A percentile compares a stretch with the other conserved stretches of the same genome.
Evolutionary conservation across 116 monocot genomes (phyloP).

Genomic region (Trichopus zeylanicus): DNA sequence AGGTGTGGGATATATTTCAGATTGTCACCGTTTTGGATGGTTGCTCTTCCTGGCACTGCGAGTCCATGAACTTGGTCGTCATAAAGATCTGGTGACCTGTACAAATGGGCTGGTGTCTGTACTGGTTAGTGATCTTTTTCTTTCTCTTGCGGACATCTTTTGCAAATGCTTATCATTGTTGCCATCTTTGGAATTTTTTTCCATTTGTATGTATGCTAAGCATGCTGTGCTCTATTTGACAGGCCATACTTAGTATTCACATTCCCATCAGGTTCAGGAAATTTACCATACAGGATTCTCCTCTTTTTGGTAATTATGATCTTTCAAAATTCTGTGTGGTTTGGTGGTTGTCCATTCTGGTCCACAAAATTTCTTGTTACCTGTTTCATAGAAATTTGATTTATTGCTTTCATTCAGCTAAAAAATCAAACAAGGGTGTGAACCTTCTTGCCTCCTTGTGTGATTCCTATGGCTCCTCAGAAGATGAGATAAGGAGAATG

Average conservation of each 20-base stretch:
- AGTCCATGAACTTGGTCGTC: slow-evolving; percentile 47
- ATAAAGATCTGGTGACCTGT: slow-evolving; percentile 81
- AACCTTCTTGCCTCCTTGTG: slow-evolving; percentile 68
- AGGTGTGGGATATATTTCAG: slow-evolving; percentile 31
- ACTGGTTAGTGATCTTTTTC: slow-evolving; percentile 6
- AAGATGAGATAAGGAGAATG: slow-evolving; percentile 56
- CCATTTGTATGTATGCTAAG: background rate
- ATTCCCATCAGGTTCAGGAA: slow-evolving; percentile 61
- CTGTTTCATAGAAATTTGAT: background rate
- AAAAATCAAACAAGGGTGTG: slow-evolving; percentile 62
- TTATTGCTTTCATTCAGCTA: slow-evolving; percentile 32
- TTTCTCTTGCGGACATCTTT: background rate
- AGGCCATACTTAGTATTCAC: slow-evolving; percentile 83
- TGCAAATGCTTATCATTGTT: background rate
- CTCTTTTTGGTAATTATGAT: slow-evolving; percentile 40
- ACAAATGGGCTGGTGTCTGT: slow-evolving; percentile 79
- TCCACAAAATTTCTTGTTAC: background rate
- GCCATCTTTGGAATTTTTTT: background rate
- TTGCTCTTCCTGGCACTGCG: slow-evolving; percentile 84
- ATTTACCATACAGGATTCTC: slow-evolving; percentile 41
- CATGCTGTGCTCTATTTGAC: slow-evolving; percentile 2
- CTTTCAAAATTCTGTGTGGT: background rate
- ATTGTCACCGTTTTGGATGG: slow-evolving; percentile 90
- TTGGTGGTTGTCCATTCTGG: background rate
- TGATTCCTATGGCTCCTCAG: slow-evolving; percentile 64